Conservation (phyloP, 441 rosid genomes). For the Croton laevigatus region DNA sequence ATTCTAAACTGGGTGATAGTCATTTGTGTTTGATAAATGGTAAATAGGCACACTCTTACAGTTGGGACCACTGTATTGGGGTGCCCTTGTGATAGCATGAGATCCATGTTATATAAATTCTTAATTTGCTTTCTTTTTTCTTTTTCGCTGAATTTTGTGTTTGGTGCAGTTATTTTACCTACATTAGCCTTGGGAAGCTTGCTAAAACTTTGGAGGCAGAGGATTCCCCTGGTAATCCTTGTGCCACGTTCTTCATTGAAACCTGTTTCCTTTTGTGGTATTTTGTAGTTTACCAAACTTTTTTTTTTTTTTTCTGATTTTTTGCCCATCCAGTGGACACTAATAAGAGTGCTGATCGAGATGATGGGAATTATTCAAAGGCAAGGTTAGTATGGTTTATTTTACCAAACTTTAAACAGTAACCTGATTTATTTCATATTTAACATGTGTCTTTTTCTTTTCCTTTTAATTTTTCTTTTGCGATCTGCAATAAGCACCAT, state of each 20-base stretch:
- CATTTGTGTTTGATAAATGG: neutral
- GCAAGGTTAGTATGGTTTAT: slow-evolving; percentile 44
- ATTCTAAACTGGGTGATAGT: neutral
- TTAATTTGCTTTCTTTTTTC: too few species aligned
- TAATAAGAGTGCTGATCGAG: slow-evolving; percentile 18
- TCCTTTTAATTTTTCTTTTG: neutral
- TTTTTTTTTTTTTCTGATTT: slow-evolving; percentile 12
- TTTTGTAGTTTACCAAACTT: neutral
- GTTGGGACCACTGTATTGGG: neutral
- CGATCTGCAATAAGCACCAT: neutral
- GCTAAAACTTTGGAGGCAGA: slow-evolving; percentile 48
- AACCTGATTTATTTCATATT: neutral
- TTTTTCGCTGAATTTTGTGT: neutral
- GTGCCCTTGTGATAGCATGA: neutral
- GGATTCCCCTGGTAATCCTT: slow-evolving; percentile 37
- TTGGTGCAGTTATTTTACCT: slow-evolving; percentile 68
- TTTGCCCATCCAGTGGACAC: slow-evolving; percentile 34
- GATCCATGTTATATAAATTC: neutral
- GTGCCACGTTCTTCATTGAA: neutral
- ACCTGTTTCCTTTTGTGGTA: neutral
- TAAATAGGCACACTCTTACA: neutral
- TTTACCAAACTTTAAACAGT: neutral
- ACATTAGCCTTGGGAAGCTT: slow-evolving; percentile 70
- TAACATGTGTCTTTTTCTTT: neutral
- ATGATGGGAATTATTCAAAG: slow-evolving; percentile 30